phyloP scores from a whole-genome alignment of 192 early-diverging fungal genomes.

The Backusella circina region DNA sequence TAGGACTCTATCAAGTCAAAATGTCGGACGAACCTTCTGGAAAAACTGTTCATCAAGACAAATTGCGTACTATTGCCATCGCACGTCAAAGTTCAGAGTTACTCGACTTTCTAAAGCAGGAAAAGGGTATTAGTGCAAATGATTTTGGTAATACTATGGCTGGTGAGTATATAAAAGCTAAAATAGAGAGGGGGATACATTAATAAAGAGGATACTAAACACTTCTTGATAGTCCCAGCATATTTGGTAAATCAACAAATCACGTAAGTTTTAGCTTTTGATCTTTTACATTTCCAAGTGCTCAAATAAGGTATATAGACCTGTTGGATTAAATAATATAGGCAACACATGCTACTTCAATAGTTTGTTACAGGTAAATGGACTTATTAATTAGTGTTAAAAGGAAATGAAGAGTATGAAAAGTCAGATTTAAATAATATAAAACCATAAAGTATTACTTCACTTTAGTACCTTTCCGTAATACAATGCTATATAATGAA shows the following conservation, averaged over 20 bases:
- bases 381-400: background rate
- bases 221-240: background rate
- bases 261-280: background rate
- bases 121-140: background rate
- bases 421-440: background rate
- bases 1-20: constrained; percentile 28
- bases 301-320: constrained; percentile 36
- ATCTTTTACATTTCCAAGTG: too few relatives aligned
- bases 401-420: background rate
- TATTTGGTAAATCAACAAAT: background rate
- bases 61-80: constrained; percentile 19
- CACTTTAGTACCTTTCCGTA: constrained; percentile 58
- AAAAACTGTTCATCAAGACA: constrained; percentile 23
- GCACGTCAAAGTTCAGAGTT: constrained; percentile 14
- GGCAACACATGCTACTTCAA: constrained; percentile 92
- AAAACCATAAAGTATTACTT: constrained; percentile 55
- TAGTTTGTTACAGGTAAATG: constrained; percentile 61
- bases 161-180: background rate
- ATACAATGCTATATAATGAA: constrained; percentile 57
- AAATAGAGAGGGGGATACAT: background rate
- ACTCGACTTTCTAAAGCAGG: constrained; percentile 15
- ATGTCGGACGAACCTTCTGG: constrained; percentile 30
- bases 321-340: constrained; percentile 75
- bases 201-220: background rate
- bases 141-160: background rate